These are phyloP conservation scores for Camellia granthamiana DNA, from an alignment of 148 eudicot genomes.

Conservation along the genomic window DNA sequence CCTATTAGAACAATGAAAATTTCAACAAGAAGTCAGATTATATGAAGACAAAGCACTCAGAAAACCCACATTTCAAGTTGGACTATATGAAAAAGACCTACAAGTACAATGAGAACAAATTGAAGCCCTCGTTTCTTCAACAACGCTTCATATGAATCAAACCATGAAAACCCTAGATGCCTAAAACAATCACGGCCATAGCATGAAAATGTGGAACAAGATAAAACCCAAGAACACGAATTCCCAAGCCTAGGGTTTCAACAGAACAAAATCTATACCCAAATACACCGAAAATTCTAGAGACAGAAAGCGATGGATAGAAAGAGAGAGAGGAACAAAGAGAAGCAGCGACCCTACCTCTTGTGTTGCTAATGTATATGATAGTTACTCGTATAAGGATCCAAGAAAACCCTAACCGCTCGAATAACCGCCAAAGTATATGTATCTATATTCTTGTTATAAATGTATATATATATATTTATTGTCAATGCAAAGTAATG, in stretches of 20 bases:
- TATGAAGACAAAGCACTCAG: conserved; percentile 14
- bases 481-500: not conserved
- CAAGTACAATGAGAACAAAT: not conserved
- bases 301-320: not conserved
- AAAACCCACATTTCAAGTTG: conserved; percentile 14
- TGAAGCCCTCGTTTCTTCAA: conserved; percentile 8
- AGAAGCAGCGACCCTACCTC: conserved; percentile 10
- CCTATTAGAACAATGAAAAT: not conserved
- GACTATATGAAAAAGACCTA: not conserved
- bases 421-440: conserved; percentile 12
- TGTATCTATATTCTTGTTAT: too few species aligned
- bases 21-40: conserved; percentile 14
- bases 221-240: conserved; percentile 7
- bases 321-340: not conserved
- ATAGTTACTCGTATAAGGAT: not conserved
- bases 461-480: not conserved
- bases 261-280: conserved; percentile 3
- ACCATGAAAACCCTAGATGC: conserved; percentile 6
- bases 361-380: not conserved
- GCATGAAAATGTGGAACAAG: not conserved
- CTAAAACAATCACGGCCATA: not conserved
- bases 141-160: not conserved
- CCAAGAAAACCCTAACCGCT: conserved; percentile 26
- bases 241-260: conserved; percentile 1
- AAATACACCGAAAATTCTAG: not conserved